Evolutionary conservation across 2,329 filamentous ascomycete species (phyloP).

Genomic region (Thielaviopsis populi): DNA sequence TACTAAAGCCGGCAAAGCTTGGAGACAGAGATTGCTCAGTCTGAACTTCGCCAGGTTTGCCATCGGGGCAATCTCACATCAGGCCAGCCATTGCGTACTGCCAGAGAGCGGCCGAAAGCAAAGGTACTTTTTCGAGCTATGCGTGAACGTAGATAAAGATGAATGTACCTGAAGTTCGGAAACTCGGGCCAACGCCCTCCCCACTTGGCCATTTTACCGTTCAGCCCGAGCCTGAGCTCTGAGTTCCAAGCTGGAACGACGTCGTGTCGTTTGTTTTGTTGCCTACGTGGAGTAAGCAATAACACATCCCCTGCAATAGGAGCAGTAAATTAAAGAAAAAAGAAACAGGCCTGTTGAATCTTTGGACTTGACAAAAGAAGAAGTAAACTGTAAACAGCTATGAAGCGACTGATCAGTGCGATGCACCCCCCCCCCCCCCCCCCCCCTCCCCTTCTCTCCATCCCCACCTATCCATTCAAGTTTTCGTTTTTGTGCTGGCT

Average conservation of each 20-base stretch:
- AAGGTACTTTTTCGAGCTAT: not conserved
- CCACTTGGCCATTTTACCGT: not conserved
- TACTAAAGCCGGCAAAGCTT: not conserved
- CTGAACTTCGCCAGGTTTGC: not conserved
- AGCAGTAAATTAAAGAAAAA: no score
- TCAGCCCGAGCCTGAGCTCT: not conserved
- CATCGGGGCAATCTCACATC: not conserved
- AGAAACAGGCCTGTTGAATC: no score
- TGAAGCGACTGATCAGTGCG: not conserved
- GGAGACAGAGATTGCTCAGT: not conserved
- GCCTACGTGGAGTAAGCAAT: not conserved
- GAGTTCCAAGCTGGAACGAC: not conserved
- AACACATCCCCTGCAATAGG: not conserved
- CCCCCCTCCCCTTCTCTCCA: not conserved
- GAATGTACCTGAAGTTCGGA: not conserved
- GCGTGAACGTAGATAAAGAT: not conserved
- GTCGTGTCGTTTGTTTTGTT: not conserved
- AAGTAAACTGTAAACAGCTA: no score
- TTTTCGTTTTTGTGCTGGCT: not conserved
- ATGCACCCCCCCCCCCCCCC: not conserved
- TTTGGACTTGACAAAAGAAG: no score
- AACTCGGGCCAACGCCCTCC: not conserved
- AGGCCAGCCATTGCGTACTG: not conserved
- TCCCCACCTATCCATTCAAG: slow-evolving; percentile 2
- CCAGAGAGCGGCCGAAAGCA: not conserved